A percentile compares a stretch with the other conserved stretches of the same genome.
These are phyloP conservation scores for Spizellomyces punctatus DNA, from an alignment of 192 early-diverging fungal genomes.

Conservation along the genomic window DNA sequence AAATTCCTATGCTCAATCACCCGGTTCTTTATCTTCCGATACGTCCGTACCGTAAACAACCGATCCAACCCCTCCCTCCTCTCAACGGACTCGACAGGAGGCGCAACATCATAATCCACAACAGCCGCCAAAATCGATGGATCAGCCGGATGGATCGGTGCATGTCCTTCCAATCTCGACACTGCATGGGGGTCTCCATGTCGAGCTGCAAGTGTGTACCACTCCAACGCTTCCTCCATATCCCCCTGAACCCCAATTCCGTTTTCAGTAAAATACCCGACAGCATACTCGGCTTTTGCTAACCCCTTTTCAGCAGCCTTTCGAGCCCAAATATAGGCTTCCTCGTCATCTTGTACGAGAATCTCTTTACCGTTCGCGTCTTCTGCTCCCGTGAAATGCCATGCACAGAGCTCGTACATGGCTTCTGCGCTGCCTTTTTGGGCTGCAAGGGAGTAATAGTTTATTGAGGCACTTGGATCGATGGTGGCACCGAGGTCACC, in stretches of 20 bases:
- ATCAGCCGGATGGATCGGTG: constrained; percentile 13
- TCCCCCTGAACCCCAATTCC: constrained; percentile 11
- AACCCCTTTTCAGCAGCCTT: constrained; percentile 16
- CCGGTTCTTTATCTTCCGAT: no score
- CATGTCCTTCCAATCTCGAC: constrained; percentile 10
- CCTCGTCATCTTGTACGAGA: constrained; percentile 6
- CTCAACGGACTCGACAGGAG: no score
- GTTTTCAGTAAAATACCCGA: constrained; percentile 13
- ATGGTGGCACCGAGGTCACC: constrained; percentile 15
- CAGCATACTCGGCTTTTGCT: constrained; percentile 16
- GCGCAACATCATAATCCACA: not conserved
- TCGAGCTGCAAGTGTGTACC: constrained; percentile 14
- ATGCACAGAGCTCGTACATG: constrained; percentile 19
- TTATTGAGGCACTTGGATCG: constrained; percentile 2
- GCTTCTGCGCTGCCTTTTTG: constrained; percentile 17
- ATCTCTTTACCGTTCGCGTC: not conserved
- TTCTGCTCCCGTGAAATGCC: constrained; percentile 22
- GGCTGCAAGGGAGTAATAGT: constrained; percentile 1
- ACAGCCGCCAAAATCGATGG: constrained; percentile 15
- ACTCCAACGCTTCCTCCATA: constrained; percentile 17
- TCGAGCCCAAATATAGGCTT: constrained; percentile 21
- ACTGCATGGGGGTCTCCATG: constrained; percentile 18
- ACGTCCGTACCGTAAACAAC: no score
- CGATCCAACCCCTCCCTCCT: no score
- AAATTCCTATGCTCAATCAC: no score